Evolutionary conservation across 2,329 filamentous ascomycete species (phyloP).

Genomic region (Pseudocercospora eumusae): DNA sequence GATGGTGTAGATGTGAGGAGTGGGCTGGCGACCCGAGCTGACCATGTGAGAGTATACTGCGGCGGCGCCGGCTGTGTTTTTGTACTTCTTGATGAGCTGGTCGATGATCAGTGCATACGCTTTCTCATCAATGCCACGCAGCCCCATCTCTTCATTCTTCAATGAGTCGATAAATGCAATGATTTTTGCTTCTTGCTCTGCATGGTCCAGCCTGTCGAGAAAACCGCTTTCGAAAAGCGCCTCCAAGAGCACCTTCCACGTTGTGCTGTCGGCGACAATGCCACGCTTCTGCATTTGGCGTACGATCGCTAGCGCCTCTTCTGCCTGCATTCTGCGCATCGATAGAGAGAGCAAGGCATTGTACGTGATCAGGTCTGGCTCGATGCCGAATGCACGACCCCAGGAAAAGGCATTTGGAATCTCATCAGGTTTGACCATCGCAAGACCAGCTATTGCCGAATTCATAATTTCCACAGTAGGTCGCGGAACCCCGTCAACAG

Average conservation of each 20-base stretch:
- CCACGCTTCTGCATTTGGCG: constrained; percentile 46
- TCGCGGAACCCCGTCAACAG: constrained; percentile 51
- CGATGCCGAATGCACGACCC: constrained; percentile 41
- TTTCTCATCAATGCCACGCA: constrained; percentile 55
- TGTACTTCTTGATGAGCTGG: constrained; percentile 55
- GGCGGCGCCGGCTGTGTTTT: constrained; percentile 55
- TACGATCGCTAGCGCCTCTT: constrained; percentile 44
- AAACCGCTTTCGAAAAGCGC: constrained; percentile 54
- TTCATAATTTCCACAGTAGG: constrained; percentile 69
- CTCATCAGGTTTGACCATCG: constrained; percentile 53
- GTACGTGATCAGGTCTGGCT: constrained; percentile 39
- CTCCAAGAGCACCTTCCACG: constrained; percentile 72
- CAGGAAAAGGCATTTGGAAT: constrained; percentile 58
- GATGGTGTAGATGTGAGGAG: constrained; percentile 71
- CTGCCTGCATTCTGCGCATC: constrained; percentile 33
- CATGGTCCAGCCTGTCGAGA: constrained; percentile 45
- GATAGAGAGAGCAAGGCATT: constrained; percentile 39
- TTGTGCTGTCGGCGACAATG: constrained; percentile 57
- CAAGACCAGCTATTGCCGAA: constrained; percentile 65
- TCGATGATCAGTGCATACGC: constrained; percentile 72
- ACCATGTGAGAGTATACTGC: constrained; percentile 66
- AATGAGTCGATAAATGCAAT: constrained; percentile 62
- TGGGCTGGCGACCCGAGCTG: constrained; percentile 54
- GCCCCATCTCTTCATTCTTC: constrained; percentile 52
- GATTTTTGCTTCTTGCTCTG: constrained; percentile 56